Base-by-base conservation (phyloP, 768 basidiomycete species). In the Tubosaeta brunneosetosa region DNA sequence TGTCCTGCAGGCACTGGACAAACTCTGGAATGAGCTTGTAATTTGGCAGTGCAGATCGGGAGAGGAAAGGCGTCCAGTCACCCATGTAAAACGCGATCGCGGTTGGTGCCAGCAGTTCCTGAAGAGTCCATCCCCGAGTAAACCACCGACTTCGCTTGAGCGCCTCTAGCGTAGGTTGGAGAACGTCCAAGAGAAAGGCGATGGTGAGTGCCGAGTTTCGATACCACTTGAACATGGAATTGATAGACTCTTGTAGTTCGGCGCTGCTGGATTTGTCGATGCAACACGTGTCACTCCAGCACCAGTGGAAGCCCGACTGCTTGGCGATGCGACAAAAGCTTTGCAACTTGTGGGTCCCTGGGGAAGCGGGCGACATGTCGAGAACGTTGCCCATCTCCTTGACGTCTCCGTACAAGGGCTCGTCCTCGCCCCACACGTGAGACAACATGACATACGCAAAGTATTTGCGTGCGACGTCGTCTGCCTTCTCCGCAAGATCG, bases 201-300 rank as follows among this genome's bases (percentile, higher is more conserved):
- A 69, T 53, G n/a, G 69, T 71, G 31, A 70, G 49, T 2, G 55
- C 51, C 0, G 69, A 66, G 32, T 63, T 61, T 26, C 65, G 55
- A 29, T 68, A 70, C 68, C 68, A 69, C 13, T 25, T 57, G 25
- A 70, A 70, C 69, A 70, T 69, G 45, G 61, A 62, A n/a, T 60
- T 58, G 41, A 69, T 63, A 48, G 69, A 62, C 34, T 69, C 67
- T 14, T 65, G 61, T 3, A 69, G 56, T 41, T 69, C 67, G 12
- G 62, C 63, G 17, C 62, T 68, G 44, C 65, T 69, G 11, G 50
- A 31, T 40, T 67, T 65, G 32, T 68, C 62, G 17, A 66, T 67
- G 26, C 69, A 70, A 14, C 61, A 67, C 1, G 67, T 67, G 14
- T 70, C 69, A 42, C 59, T 58, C 67, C 66, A 71, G 38, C 63